Percentiles rank a stretch among this genome's conserved stretches.
phyloP scores from a whole-genome alignment of 2,329 filamentous ascomycete genomes.

The Mariannaea elegans region DNA sequence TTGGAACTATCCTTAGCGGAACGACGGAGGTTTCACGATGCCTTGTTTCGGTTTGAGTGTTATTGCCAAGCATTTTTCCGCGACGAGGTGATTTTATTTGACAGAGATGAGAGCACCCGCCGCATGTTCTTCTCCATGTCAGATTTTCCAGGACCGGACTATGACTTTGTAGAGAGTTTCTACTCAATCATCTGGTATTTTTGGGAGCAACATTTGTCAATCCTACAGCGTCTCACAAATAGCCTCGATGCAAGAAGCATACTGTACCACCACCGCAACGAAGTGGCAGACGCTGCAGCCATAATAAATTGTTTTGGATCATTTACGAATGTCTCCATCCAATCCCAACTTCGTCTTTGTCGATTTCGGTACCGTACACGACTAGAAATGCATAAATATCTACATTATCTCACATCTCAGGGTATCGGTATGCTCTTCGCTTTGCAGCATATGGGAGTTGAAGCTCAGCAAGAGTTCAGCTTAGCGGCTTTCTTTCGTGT shows the following conservation, averaged over 20 bases:
- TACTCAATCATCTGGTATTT: background rate
- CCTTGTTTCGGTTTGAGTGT: background rate
- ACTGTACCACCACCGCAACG: background rate
- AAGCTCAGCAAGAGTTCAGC: background rate
- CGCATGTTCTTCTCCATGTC: background rate
- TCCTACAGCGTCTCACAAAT: background rate
- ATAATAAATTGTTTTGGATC: background rate
- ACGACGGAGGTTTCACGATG: background rate
- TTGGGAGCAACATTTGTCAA: background rate
- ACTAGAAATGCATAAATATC: background rate
- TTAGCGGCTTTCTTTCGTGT: background rate
- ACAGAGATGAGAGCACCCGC: background rate
- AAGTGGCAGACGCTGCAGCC: background rate
- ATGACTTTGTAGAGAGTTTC: background rate
- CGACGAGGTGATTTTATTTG: background rate
- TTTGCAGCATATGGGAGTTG: background rate
- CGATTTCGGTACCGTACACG: background rate
- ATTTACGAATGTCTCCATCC: background rate
- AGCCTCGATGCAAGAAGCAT: too few species aligned
- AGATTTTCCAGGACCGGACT: background rate
- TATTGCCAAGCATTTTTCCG: background rate
- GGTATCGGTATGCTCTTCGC: background rate
- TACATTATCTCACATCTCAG: background rate
- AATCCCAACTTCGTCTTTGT: background rate
- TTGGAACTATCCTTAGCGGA: background rate